Percentiles rank a stretch among this genome's conserved stretches.
Conservation (phyloP, 306 rosid species). For the Corylus heterophylla region DNA sequence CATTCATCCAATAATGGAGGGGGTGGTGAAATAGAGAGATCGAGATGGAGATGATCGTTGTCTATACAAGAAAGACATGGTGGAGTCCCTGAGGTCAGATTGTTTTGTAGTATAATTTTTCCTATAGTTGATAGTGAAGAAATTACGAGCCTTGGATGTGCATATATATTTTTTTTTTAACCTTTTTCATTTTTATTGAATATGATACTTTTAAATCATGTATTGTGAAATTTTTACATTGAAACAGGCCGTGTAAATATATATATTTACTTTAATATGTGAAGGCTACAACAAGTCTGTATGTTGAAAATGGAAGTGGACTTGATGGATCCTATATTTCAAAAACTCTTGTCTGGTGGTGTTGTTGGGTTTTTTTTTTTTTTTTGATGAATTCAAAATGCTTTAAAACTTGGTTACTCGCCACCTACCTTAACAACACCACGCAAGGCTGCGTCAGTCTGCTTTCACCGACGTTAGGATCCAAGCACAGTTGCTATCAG, state of each 20-base stretch:
- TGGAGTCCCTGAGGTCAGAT: conserved; percentile 33
- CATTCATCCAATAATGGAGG: conserved; percentile 42
- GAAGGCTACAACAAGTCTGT: conserved; percentile 25
- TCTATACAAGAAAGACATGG: conserved; percentile 13
- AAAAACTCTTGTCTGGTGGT: background rate
- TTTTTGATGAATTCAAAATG: background rate
- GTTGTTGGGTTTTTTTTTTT: background rate
- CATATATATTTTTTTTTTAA: conserved; percentile 21
- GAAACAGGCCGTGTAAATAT: conserved; percentile 49
- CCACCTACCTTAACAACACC: conserved; percentile 4
- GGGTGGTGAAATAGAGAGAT: conserved; percentile 35
- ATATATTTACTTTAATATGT: conserved; percentile 21
- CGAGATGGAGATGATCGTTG: conserved; percentile 47
- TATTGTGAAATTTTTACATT: conserved; percentile 23
- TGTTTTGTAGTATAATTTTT: conserved; percentile 33
- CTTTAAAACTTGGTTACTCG: background rate
- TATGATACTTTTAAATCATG: conserved; percentile 21
- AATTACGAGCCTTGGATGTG: conserved; percentile 32
- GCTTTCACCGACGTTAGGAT: background rate
- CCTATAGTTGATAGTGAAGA: conserved; percentile 25
- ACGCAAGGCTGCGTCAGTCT: background rate
- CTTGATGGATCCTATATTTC: too few relatives aligned
- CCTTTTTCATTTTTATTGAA: conserved; percentile 5
- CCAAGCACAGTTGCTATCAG: background rate
- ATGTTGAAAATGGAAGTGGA: background rate